Conservation (phyloP, 2,329 filamentous ascomycete genomes). For the Hirsutella rhossiliensis region DNA sequence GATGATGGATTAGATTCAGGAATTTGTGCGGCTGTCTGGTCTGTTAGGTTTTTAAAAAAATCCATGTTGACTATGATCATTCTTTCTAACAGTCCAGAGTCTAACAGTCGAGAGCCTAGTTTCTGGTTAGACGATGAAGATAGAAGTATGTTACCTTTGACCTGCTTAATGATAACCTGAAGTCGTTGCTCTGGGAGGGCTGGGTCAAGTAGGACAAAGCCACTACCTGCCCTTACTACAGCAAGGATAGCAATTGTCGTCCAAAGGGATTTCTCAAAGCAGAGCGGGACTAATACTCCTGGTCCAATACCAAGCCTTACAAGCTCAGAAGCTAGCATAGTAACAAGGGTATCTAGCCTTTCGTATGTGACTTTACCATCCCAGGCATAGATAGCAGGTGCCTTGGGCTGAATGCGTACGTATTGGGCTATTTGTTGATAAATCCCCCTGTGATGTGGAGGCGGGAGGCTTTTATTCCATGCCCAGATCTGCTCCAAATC, state of each 20-base stretch:
- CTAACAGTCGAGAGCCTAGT: neutral
- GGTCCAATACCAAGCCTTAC: neutral
- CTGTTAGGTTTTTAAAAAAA: no score
- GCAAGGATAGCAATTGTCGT: constrained; percentile 10
- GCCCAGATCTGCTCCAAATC: no score
- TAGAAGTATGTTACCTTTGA: neutral
- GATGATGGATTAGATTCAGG: neutral
- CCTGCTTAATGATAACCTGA: neutral
- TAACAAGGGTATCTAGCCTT: constrained; percentile 3
- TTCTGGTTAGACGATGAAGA: neutral
- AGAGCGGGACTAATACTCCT: constrained; percentile 9
- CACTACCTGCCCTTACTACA: constrained; percentile 11
- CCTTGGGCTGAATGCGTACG: no score
- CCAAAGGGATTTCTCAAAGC: constrained; percentile 14
- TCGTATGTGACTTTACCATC: constrained; percentile 10
- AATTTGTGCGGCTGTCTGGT: no score
- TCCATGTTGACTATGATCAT: neutral
- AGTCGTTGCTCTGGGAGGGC: neutral
- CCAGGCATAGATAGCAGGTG: constrained; percentile 11
- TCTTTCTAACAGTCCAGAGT: no score
- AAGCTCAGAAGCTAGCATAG: constrained; percentile 1
- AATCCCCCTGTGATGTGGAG: no score
- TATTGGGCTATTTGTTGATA: no score
- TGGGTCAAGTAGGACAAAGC: constrained; percentile 1
- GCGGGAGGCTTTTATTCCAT: no score